Conservation (phyloP, 768 basidiomycete species). For the Leccinum aurantiacum region DNA sequence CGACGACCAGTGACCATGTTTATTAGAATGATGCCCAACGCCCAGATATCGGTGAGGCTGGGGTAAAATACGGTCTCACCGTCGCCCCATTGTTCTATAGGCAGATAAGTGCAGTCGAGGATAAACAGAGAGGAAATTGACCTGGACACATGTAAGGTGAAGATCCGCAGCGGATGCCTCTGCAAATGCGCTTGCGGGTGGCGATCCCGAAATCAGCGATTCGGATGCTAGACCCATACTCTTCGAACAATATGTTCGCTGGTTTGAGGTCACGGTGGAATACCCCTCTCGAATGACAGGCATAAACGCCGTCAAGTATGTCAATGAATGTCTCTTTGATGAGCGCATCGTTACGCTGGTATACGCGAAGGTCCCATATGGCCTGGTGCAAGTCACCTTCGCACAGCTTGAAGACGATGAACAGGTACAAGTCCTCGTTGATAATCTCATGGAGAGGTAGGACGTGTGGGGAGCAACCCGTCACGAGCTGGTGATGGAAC, state of each 20-base stretch:
- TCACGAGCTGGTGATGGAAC: slow-evolving; percentile 49
- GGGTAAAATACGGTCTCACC: slow-evolving; percentile 37
- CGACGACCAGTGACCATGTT: slow-evolving; percentile 69
- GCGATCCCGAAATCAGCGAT: slow-evolving; percentile 82
- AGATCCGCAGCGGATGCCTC: slow-evolving; percentile 59
- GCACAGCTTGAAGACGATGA: slow-evolving; percentile 62
- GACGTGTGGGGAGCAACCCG: slow-evolving; percentile 56
- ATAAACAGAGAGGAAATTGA: slow-evolving; percentile 28
- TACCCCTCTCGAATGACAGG: slow-evolving; percentile 69
- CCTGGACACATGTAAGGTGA: slow-evolving; percentile 72
- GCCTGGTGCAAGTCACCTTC: slow-evolving; percentile 68
- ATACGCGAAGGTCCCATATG: slow-evolving; percentile 59
- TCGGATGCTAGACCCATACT: slow-evolving; percentile 51
- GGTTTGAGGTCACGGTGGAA: slow-evolving; percentile 90
- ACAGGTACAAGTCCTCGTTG: slow-evolving; percentile 59
- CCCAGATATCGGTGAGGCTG: slow-evolving; percentile 58
- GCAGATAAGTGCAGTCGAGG: slow-evolving; percentile 2
- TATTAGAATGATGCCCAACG: slow-evolving; percentile 75
- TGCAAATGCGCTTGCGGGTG: slow-evolving; percentile 44
- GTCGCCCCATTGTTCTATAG: slow-evolving; percentile 52
- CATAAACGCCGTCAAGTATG: slow-evolving; percentile 74
- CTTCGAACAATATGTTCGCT: slow-evolving; percentile 69
- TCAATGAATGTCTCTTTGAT: slow-evolving; percentile 74
- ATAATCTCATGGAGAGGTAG: slow-evolving; percentile 67
- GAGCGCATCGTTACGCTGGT: slow-evolving; percentile 56